These are phyloP conservation scores for Scheffersomyces illinoinensis DNA, from an alignment of 1,139 yeast species.

Conservation along the genomic window DNA sequence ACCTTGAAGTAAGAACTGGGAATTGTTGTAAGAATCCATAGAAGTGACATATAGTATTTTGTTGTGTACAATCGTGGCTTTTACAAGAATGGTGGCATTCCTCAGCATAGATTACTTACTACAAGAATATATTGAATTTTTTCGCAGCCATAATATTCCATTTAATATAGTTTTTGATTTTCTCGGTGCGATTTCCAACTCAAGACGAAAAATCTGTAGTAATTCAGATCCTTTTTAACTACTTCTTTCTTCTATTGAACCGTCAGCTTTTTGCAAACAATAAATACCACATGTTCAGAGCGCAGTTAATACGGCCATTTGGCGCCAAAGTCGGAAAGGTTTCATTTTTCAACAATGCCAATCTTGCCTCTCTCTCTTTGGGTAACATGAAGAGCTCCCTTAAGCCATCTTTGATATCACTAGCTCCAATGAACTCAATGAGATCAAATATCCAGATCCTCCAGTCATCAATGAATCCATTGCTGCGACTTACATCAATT, in stretches of 20 bases:
- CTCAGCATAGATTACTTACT: too few relatives aligned
- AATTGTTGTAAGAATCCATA: not conserved
- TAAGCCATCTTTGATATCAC: not conserved
- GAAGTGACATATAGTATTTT: too few relatives aligned
- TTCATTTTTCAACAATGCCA: constrained; percentile 6
- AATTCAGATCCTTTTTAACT: not conserved
- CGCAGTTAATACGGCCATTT: not conserved
- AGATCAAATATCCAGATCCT: constrained; percentile 16
- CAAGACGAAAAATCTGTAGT: not conserved
- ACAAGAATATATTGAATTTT: not conserved
- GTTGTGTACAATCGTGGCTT: too few relatives aligned
- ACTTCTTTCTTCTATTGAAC: not conserved
- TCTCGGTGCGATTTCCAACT: not conserved
- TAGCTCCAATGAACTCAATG: constrained; percentile 5
- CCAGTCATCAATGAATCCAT: constrained; percentile 18
- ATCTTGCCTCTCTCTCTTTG: constrained; percentile 3
- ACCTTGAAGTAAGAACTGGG: not conserved
- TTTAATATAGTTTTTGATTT: too few relatives aligned
- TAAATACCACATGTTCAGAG: not conserved
- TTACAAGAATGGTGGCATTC: not conserved
- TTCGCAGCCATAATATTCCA: not conserved
- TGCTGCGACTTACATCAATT: not conserved
- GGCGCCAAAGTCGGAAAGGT: not conserved
- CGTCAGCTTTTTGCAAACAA: not conserved
- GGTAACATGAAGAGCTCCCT: not conserved